Evolutionary conservation across 352 stramenopile species (phyloP), one percentile per base, ranked within the genome.

Genomic region (Phytophthora quininea): DNA sequence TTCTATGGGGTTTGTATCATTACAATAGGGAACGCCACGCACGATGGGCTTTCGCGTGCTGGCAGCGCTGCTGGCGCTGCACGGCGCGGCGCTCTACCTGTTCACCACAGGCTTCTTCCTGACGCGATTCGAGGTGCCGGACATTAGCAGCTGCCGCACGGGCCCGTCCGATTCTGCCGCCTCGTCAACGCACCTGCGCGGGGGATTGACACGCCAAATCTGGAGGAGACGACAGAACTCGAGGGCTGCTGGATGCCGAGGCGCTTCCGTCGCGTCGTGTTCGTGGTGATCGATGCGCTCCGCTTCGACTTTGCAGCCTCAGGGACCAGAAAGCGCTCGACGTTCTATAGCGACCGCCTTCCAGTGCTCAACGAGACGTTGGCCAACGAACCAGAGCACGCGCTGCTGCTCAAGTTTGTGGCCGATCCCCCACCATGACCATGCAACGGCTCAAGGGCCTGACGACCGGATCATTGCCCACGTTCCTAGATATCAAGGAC

Each of bases 391-490:
- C 85, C 87, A 38, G 57, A 70, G 4, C 69, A 95, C 50, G 85
- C 86, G 7, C 66, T 95, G 55, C 74, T 99, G 43, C 84, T 97
- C 50, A 91, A 96, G 63, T 99, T 99, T 62, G 89, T 98, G 15
- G 97, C 97, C 0, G 97, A 99, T 73, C 95, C 97, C 54, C 97
- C 8, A 99, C 97, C n/a, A 98, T 99, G 56, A 99, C 97, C 3
- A 98, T 99, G 91, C 97, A 99, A 75, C 84, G 97, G 4, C 84
- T 99, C 7, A 99, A 99, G 73, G 97, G 95, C 1, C 76, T 99
- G 33, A 99, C 96, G 33, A 99, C 97, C 1, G 97, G 97, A 37
- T 96, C 89, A n/a, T 75, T 99, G 29, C 97, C 97, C 19, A 99
- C 97, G 7, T 99, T 99, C 80, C 84, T 98, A 33, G 97, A 99